A percentile compares a stretch with the other conserved stretches of the same genome.
These are phyloP conservation scores for Metarhizium guizhouense DNA, from an alignment of 2,329 filamentous ascomycete species.

Conservation along the genomic window DNA sequence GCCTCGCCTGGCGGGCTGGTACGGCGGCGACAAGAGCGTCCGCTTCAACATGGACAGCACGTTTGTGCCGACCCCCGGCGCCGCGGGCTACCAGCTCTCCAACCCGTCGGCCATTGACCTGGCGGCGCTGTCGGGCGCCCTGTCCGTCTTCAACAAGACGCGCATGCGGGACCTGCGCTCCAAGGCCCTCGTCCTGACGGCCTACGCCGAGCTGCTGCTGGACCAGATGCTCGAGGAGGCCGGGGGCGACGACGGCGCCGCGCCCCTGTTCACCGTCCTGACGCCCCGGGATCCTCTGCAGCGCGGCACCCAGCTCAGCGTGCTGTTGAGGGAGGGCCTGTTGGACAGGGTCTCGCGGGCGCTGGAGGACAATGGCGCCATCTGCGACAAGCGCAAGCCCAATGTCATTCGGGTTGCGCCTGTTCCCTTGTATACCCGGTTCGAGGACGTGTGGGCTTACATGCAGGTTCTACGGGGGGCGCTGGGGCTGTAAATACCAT, in stretches of 20 bases:
- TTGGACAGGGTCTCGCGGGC: constrained; percentile 58
- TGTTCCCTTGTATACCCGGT: constrained; percentile 75
- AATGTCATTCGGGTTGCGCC: constrained; percentile 80
- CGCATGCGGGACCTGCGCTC: constrained; percentile 58
- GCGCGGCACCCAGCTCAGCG: constrained; percentile 71
- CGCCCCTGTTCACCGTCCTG: constrained; percentile 49
- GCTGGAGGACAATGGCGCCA: constrained; percentile 59
- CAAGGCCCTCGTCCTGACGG: constrained; percentile 66
- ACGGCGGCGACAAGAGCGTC: constrained; percentile 68
- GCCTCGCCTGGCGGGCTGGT: constrained; percentile 73
- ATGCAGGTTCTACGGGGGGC: constrained; percentile 31
- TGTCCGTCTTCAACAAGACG: constrained; percentile 67
- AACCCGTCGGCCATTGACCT: constrained; percentile 75
- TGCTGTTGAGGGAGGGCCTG: constrained; percentile 58
- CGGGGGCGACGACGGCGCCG: constrained; percentile 10
- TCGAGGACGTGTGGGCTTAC: constrained; percentile 55
- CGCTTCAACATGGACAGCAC: constrained; percentile 78
- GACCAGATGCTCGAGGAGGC: constrained; percentile 28
- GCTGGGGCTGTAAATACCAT: constrained; percentile 14
- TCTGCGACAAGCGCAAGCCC: constrained; percentile 77
- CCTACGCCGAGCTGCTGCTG: constrained; percentile 65
- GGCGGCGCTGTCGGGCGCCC: constrained; percentile 61
- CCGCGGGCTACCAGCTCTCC: constrained; percentile 73
- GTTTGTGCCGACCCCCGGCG: constrained; percentile 70
- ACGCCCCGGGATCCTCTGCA: constrained; percentile 60